These are phyloP conservation scores for Coniferiporia sulphurascens DNA, from an alignment of 1,284 basidiomycete genomes.

Conservation along the genomic window DNA sequence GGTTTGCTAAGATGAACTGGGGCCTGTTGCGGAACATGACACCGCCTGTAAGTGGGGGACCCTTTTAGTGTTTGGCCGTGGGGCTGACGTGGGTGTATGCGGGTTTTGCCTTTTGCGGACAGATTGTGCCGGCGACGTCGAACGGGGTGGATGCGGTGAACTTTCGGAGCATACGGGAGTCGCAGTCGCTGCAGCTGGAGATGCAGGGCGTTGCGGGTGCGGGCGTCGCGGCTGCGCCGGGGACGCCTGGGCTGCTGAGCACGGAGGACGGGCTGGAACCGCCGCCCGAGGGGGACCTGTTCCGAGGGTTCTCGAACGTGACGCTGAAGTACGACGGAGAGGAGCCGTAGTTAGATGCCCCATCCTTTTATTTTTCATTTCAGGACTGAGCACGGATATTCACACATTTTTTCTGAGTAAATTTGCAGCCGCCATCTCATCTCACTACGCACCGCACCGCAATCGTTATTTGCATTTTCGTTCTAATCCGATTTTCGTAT, in stretches of 20 bases:
- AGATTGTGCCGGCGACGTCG: conserved; percentile 82
- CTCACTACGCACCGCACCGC: neutral
- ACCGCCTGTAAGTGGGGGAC: conserved; percentile 75
- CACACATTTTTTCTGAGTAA: neutral
- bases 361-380: conserved; percentile 6
- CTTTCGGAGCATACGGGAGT: conserved; percentile 89
- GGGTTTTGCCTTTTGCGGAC: conserved; percentile 13
- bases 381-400: neutral
- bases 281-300: conserved; percentile 49
- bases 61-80: neutral
- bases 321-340: conserved; percentile 84
- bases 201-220: conserved; percentile 34
- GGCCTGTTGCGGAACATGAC: conserved; percentile 89
- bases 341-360: conserved; percentile 15
- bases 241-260: conserved; percentile 40
- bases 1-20: conserved; percentile 97
- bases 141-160: conserved; percentile 86
- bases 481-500: too few relatives aligned
- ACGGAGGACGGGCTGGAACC: conserved; percentile 47
- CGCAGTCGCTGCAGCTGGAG: conserved; percentile 85
- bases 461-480: too few relatives aligned
- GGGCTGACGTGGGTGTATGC: neutral
- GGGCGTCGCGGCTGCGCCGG: conserved; percentile 25
- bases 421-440: neutral
- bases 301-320: conserved; percentile 82